Percentiles rank a stretch among this genome's conserved stretches.
Conservation (phyloP, 1,284 basidiomycete species). For the Neotropicomus parvogracilis region DNA sequence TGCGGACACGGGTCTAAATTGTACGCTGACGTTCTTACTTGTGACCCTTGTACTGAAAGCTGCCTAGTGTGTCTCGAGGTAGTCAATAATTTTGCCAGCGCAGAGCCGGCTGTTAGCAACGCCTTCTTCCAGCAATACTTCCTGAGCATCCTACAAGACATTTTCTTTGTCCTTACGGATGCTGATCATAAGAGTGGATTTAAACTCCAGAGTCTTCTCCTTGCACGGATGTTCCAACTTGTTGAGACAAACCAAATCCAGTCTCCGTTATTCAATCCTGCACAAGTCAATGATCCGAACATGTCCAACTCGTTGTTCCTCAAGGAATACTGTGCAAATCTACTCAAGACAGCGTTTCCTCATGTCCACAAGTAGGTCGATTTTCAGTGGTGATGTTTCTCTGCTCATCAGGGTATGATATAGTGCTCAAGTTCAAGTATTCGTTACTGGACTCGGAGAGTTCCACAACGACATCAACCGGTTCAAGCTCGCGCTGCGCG, state of each 20-base stretch:
- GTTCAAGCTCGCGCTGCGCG: constrained; percentile 93
- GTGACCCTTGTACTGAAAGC: constrained; percentile 6
- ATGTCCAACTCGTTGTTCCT: constrained; percentile 85
- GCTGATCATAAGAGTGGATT: constrained; percentile 98
- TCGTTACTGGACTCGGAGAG: constrained; percentile 81
- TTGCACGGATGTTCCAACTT: constrained; percentile 92
- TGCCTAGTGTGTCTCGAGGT: constrained; percentile 86
- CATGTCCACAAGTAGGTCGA: constrained; percentile 77
- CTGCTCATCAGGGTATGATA: constrained; percentile 13
- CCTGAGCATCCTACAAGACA: constrained; percentile 91
- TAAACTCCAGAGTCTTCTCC: constrained; percentile 85
- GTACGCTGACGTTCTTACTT: constrained; percentile 45
- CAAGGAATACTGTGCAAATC: constrained; percentile 83
- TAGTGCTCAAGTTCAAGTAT: constrained; percentile 72
- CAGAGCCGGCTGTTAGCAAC: constrained; percentile 75
- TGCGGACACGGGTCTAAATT: constrained; percentile 88
- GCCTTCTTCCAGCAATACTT: constrained; percentile 91
- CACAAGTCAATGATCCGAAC: constrained; percentile 68
- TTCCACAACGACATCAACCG: constrained; percentile 86
- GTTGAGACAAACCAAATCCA: constrained; percentile 83
- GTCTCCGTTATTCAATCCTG: constrained; percentile 83
- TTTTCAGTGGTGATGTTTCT: constrained; percentile 1
- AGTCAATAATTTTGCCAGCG: constrained; percentile 90
- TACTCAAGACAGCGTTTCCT: constrained; percentile 86
- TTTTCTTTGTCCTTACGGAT: constrained; percentile 97